A percentile compares a stretch with the other conserved stretches of the same genome.
These are phyloP conservation scores for Candida saitoana DNA, from an alignment of 805 yeast genomes.

Conservation along the genomic window DNA sequence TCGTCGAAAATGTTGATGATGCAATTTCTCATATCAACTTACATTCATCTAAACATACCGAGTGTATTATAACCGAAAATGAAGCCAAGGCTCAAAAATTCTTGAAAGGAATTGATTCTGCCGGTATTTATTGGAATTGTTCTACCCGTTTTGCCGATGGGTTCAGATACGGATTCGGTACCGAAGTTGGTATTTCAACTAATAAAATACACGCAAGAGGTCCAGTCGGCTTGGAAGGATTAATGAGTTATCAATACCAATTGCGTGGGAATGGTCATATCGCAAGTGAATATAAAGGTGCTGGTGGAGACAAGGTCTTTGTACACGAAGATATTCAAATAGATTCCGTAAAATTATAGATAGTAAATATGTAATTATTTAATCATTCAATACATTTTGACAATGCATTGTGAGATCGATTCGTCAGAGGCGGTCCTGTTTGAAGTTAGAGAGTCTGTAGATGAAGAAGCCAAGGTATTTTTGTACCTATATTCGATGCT, in stretches of 20 bases:
- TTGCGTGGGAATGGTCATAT: constrained; percentile 90
- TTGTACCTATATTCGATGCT: too few relatives aligned
- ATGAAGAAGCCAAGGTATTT: too few relatives aligned
- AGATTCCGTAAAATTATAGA: background rate
- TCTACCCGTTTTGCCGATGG: constrained; percentile 98
- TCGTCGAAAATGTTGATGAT: constrained; percentile 53
- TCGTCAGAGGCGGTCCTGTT: too few relatives aligned
- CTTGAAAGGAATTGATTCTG: constrained; percentile 82
- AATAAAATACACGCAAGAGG: constrained; percentile 98
- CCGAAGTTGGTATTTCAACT: constrained; percentile 97
- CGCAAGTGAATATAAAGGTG: constrained; percentile 88
- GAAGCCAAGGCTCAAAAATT: constrained; percentile 69
- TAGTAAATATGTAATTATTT: too few relatives aligned
- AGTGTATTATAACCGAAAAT: constrained; percentile 78
- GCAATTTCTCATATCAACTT: constrained; percentile 85
- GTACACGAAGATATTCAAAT: constrained; percentile 57
- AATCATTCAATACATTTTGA: too few relatives aligned
- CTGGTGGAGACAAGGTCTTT: constrained; percentile 80
- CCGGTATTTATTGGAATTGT: constrained; percentile 98
- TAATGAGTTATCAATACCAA: constrained; percentile 93
- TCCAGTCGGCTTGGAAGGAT: constrained; percentile 96
- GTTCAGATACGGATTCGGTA: constrained; percentile 95
- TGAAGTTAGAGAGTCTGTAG: too few relatives aligned
- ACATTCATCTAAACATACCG: constrained; percentile 97
- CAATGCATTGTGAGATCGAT: too few relatives aligned